These are phyloP conservation scores for Dactylellina cionopaga DNA, from an alignment of 2,329 filamentous ascomycete genomes.

Conservation along the genomic window DNA sequence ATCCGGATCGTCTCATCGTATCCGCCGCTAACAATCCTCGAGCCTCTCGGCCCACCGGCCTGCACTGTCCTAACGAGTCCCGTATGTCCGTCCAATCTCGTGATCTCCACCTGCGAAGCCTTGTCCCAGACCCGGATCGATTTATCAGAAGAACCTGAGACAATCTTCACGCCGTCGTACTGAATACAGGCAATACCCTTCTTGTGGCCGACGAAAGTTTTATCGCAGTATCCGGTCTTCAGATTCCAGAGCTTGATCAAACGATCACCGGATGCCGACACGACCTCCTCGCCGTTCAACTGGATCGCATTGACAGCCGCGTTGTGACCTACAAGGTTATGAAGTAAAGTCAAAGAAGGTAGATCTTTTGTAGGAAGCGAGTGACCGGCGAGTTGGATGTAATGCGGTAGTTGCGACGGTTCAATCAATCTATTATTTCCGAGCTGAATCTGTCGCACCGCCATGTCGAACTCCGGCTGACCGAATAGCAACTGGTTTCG, in stretches of 20 bases:
- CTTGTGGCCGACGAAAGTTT: constrained; percentile 84
- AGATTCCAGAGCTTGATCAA: constrained; percentile 96
- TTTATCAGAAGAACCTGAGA: constrained; percentile 95
- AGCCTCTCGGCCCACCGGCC: constrained; percentile 77
- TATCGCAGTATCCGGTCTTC: constrained; percentile 76
- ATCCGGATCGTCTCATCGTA: constrained; percentile 97
- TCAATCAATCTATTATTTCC: constrained; percentile 51
- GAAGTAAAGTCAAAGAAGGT: constrained; percentile 78
- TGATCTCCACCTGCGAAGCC: constrained; percentile 84
- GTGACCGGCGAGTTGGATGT: constrained; percentile 62
- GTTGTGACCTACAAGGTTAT: constrained; percentile 81
- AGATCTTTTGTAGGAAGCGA: constrained; percentile 62
- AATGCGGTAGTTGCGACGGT: constrained; percentile 56
- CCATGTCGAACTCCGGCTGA: constrained; percentile 60
- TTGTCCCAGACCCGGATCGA: constrained; percentile 95
- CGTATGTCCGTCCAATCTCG: constrained; percentile 81
- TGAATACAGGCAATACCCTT: constrained; percentile 99
- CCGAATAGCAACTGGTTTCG: constrained; percentile 73
- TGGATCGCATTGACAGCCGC: constrained; percentile 97
- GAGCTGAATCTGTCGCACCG: constrained; percentile 51
- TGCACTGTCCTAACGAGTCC: constrained; percentile 93
- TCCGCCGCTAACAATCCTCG: constrained; percentile 94
- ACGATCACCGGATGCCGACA: constrained; percentile 93
- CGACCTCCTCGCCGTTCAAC: constrained; percentile 83
- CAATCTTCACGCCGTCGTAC: constrained; percentile 90